Evolutionary conservation across 306 rosid genomes (phyloP).

Genomic region (Fragaria nilgerrensis): DNA sequence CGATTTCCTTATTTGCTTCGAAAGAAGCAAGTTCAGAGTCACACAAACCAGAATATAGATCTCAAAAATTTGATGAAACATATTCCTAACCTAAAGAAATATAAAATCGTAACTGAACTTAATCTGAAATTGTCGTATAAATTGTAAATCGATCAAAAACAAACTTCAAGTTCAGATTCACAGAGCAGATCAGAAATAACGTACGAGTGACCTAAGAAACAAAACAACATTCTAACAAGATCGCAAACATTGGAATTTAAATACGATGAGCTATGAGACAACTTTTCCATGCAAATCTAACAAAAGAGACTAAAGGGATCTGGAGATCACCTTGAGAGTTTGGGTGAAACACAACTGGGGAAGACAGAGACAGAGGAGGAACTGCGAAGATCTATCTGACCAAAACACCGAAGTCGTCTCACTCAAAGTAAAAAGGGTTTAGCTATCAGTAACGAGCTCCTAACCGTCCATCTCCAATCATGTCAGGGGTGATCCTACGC

Average conservation of each 20-base stretch:
- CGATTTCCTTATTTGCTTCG: neutral
- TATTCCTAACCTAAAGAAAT: neutral
- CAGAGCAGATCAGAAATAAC: conserved; percentile 16
- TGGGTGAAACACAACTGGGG: neutral
- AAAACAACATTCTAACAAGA: neutral
- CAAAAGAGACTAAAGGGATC: neutral
- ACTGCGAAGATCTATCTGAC: conserved; percentile 37
- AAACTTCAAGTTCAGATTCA: neutral
- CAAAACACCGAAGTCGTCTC: conserved; percentile 16
- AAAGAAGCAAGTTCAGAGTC: neutral
- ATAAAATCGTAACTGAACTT: neutral
- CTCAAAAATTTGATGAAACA: neutral
- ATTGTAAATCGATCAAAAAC: neutral
- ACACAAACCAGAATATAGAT: neutral
- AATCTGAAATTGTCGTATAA: neutral
- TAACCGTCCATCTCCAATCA: conserved; percentile 23
- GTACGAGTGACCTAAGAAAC: neutral
- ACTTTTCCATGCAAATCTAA: neutral
- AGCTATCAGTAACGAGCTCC: neutral
- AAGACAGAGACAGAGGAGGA: neutral
- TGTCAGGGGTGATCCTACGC: conserved; percentile 10
- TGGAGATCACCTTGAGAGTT: conserved; percentile 17
- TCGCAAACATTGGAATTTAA: neutral
- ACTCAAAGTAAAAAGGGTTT: conserved; percentile 12
- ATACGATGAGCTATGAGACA: too few species aligned